A percentile compares a stretch with the other conserved stretches of the same genome.
Evolutionary conservation across 345 rosid genomes (phyloP).

Genomic region (Xanthoceras sorbifolium): DNA sequence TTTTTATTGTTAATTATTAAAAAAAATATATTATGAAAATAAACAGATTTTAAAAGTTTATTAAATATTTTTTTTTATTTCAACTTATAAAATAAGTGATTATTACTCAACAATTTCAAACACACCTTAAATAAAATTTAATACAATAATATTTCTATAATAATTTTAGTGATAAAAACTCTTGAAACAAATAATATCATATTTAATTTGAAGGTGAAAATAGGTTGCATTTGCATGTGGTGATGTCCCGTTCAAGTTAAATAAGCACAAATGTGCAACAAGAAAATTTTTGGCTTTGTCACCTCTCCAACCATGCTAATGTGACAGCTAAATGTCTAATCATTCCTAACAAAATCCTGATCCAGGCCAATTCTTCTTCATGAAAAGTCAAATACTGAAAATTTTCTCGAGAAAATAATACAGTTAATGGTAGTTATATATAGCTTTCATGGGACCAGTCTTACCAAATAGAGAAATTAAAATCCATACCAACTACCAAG

Average conservation of each 20-base stretch:
- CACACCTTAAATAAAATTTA: no score
- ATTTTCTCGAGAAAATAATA: not conserved
- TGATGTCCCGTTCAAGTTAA: not conserved
- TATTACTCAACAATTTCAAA: no score
- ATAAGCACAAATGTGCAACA: not conserved
- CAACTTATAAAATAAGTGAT: no score
- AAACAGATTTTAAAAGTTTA: no score
- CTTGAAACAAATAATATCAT: no score
- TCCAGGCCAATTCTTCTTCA: not conserved
- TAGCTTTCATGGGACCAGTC: not conserved
- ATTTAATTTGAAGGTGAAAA: not conserved
- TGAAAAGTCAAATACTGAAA: not conserved
- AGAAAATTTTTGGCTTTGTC: not conserved
- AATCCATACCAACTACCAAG: not conserved
- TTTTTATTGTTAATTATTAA: no score
- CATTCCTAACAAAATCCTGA: not conserved
- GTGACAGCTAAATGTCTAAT: constrained; percentile 1
- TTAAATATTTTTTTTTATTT: no score
- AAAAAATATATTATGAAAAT: no score
- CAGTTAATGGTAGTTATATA: not conserved
- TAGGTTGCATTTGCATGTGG: not conserved
- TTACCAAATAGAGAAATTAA: not conserved
- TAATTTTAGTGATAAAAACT: no score
- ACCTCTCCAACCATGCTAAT: not conserved
- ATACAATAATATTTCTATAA: no score